Conservation (phyloP, 257 asterid genomes). For the Fraxinus cuspidata region DNA sequence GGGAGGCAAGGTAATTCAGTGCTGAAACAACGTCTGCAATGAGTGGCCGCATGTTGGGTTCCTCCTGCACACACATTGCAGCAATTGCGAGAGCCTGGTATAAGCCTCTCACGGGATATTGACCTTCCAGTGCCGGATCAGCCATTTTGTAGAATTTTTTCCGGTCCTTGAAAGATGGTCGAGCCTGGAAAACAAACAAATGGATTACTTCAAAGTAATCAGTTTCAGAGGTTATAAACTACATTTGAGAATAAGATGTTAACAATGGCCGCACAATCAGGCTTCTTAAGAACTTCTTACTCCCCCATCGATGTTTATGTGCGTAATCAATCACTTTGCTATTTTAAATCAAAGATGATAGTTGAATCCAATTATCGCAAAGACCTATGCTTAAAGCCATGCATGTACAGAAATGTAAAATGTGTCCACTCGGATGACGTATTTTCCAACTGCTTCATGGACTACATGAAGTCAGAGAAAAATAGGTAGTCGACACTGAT, state of each 20-base stretch:
- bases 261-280: not conserved
- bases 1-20: conserved; percentile 41
- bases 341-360: not conserved
- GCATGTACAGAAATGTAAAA: not conserved
- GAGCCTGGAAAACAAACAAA: conserved; percentile 39
- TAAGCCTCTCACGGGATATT: conserved; percentile 45
- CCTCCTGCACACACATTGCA: conserved; percentile 60
- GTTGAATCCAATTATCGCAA: not conserved
- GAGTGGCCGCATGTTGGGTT: conserved; percentile 48
- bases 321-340: not conserved
- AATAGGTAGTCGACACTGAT: no score
- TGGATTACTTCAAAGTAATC: not conserved
- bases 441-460: not conserved
- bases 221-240: not conserved
- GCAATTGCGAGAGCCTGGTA: conserved; percentile 59
- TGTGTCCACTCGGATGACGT: not conserved
- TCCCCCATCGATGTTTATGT: not conserved
- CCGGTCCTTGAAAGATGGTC: conserved; percentile 50
- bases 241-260: not conserved
- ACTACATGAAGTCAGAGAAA: not conserved
- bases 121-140: conserved; percentile 47
- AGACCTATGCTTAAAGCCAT: not conserved
- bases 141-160: conserved; percentile 47
- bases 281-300: not conserved
- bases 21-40: conserved; percentile 50